Evolutionary conservation across 2,329 filamentous ascomycete genomes (phyloP), one percentile per base, ranked within the genome.

Genomic region (Xylaria sp.): DNA sequence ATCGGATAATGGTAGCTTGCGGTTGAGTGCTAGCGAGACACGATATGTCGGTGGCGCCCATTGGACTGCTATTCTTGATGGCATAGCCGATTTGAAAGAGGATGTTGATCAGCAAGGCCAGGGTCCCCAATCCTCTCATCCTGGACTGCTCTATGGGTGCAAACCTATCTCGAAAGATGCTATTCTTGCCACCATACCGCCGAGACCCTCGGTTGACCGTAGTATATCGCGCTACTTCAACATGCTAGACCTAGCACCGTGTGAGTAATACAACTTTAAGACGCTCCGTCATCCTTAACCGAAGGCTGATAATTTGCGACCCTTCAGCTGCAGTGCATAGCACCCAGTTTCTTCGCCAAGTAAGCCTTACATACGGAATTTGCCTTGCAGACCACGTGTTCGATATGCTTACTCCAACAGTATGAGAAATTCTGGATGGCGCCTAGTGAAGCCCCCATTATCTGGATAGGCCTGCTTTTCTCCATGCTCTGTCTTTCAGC

Each of bases 401-500:
- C 84, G 68, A 84, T 84, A 67, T 79, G 84, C 60, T 75, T 76
- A 61, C 82, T 84, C 66, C 84, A 82, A 81, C 63, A 75, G 61
- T 78, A 77, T 58, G 38, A 57, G 45, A 61, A 52, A 28, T 61
- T 61, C 17, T 61, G 58, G 58, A 11, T 51, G 3, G 81, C 82
- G 0, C 75, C 75, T 4, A 78, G 79, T 12, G 58, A 56, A 35
- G 80, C 82, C 1, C 76, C 78, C 6, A 70, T 82, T n/a, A 80
- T 83, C 19, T 85, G 83, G 82, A 72, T 85, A 8, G 83, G 81
- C 1, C 70, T 84, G 53, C 78, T 82, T 9, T 85, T 79, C 69
- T 79, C 82, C 3, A 84, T 85, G 77, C 83, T 85, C 76, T 80
- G 80, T 58, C 78, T 84, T 60, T 80, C 81, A 0, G 72, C 84